Evolutionary conservation across 163 green algal genomes (phyloP).

Genomic region (Scenedesmus sp.): DNA sequence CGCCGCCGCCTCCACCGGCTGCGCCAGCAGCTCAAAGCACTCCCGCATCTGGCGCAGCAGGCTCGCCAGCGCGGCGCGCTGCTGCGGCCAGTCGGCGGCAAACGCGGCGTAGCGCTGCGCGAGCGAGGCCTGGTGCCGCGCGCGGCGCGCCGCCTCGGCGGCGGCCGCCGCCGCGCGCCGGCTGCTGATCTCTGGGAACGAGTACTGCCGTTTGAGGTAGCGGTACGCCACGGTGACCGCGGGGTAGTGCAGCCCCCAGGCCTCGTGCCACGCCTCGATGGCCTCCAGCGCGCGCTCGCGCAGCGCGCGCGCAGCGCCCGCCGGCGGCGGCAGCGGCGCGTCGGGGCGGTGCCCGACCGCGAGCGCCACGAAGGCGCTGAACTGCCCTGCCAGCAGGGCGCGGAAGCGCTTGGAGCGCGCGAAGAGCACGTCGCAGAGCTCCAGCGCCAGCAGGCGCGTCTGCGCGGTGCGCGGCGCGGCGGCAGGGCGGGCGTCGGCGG

Average conservation of each 20-base stretch:
- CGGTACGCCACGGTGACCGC: conserved; percentile 43
- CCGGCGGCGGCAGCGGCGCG: conserved; percentile 23
- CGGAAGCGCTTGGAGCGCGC: conserved; percentile 58
- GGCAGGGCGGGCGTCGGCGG: too few species aligned
- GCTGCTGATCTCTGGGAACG: conserved; percentile 54
- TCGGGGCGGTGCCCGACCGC: conserved; percentile 46
- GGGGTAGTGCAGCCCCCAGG: conserved; percentile 51
- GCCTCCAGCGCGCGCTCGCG: conserved; percentile 46
- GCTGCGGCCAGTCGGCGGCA: conserved; percentile 13
- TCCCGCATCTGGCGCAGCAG: conserved; percentile 33
- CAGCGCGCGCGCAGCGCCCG: conserved; percentile 6
- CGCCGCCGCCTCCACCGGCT: too few species aligned
- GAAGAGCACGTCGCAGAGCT: conserved; percentile 62
- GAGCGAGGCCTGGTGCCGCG: conserved; percentile 34
- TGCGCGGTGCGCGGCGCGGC: conserved; percentile 29
- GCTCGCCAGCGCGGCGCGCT: not conserved
- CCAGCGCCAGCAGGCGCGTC: conserved; percentile 57
- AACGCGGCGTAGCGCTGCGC: conserved; percentile 10
- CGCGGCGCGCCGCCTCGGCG: conserved; percentile 23
- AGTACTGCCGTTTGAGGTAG: conserved; percentile 41
- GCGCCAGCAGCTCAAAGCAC: conserved; percentile 22
- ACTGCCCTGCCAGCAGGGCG: conserved; percentile 26
- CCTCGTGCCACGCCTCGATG: conserved; percentile 58
- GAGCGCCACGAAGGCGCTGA: conserved; percentile 56
- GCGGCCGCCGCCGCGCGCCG: conserved; percentile 25